These are phyloP conservation scores for Draba incana DNA, from an alignment of 345 rosid species.

Conservation along the genomic window DNA sequence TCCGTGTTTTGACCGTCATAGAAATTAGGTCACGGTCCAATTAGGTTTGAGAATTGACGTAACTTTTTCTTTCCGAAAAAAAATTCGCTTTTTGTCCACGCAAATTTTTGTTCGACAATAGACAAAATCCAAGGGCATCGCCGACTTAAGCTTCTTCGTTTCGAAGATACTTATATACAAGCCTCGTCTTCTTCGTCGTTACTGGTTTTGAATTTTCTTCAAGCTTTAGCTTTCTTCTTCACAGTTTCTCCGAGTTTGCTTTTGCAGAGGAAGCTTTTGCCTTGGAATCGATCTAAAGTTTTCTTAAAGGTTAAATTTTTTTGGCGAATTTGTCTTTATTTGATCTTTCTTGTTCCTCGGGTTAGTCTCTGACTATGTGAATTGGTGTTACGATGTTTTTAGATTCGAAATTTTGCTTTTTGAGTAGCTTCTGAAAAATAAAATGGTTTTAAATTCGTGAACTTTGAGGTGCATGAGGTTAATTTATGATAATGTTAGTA, in stretches of 20 bases:
- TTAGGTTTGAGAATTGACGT: slow-evolving; percentile 15
- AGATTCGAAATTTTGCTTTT: not conserved
- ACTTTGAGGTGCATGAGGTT: not conserved
- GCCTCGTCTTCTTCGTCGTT: slow-evolving; percentile 12
- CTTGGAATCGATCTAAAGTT: slow-evolving; percentile 1
- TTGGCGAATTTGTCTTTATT: not conserved
- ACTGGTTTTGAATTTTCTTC: slow-evolving; percentile 35
- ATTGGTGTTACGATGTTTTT: slow-evolving; percentile 9
- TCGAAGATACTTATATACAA: slow-evolving; percentile 14
- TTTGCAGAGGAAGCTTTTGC: slow-evolving; percentile 20
- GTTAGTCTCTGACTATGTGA: not conserved
- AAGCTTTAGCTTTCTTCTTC: slow-evolving; percentile 8
- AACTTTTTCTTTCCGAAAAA: not conserved
- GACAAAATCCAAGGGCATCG: slow-evolving; percentile 15
- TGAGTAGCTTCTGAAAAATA: not conserved
- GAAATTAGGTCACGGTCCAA: slow-evolving; percentile 6
- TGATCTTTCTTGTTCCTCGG: not conserved
- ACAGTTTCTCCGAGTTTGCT: slow-evolving; percentile 9
- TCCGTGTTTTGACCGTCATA: slow-evolving; percentile 3
- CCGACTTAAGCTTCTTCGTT: slow-evolving; percentile 30
- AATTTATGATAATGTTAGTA: not conserved
- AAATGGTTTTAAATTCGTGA: not conserved
- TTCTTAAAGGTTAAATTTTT: not conserved
- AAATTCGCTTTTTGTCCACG: slow-evolving; percentile 36
- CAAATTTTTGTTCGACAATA: slow-evolving; percentile 4